Percentiles rank a stretch among this genome's conserved stretches.
phyloP scores from a whole-genome alignment of 768 basidiomycete species.

The Mrakia gelida region DNA sequence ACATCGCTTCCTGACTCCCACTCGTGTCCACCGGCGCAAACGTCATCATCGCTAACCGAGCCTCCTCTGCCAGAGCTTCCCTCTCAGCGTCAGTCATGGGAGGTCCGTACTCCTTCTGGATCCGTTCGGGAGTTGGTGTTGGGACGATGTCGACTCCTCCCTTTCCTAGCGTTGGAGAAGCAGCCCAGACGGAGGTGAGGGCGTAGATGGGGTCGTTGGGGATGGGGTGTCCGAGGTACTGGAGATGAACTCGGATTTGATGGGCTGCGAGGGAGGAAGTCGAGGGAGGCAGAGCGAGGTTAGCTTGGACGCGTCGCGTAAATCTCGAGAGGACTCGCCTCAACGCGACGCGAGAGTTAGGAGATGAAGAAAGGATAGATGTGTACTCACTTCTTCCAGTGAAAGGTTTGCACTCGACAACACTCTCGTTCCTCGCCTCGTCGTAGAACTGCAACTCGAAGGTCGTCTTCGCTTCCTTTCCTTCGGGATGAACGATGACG shows the following conservation, averaged over 20 bases:
- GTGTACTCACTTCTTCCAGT: conserved; percentile 83
- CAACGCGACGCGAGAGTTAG: too few species aligned
- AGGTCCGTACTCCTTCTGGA: not conserved
- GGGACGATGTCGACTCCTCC: conserved; percentile 76
- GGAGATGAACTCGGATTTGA: conserved; percentile 94
- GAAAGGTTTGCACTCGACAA: conserved; percentile 79
- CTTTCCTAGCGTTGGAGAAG: conserved; percentile 56
- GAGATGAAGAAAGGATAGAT: too few species aligned
- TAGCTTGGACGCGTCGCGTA: not conserved
- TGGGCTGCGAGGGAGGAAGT: conserved; percentile 59
- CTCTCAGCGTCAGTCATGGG: conserved; percentile 26
- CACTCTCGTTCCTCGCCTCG: conserved; percentile 69
- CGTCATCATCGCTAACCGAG: conserved; percentile 38
- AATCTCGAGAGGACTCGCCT: too few species aligned
- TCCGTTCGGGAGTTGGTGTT: conserved; percentile 58
- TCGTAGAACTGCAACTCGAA: conserved; percentile 83
- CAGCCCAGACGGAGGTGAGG: conserved; percentile 49
- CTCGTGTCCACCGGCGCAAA: conserved; percentile 15
- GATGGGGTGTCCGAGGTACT: conserved; percentile 87
- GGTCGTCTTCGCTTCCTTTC: conserved; percentile 87
- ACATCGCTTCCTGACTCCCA: not conserved
- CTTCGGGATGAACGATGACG: conserved; percentile 91
- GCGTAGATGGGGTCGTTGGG: conserved; percentile 94
- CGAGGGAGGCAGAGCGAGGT: not conserved
- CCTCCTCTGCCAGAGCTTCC: conserved; percentile 22